phyloP scores from a whole-genome alignment of 1,284 basidiomycete genomes.

The Rugosomyces carneus region DNA sequence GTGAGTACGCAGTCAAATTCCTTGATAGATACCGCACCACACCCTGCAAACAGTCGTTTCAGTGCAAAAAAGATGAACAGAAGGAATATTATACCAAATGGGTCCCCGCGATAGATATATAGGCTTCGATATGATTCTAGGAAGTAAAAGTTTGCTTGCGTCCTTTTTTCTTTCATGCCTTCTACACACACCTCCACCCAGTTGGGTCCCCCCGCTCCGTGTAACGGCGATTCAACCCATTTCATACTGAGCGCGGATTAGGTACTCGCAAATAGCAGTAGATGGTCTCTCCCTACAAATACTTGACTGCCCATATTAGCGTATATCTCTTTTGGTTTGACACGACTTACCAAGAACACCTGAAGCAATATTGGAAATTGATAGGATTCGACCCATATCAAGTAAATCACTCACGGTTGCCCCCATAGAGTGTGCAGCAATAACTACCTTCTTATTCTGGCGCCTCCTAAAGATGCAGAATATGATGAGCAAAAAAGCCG shows the following conservation, averaged over 20 bases:
- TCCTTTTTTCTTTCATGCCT: background rate
- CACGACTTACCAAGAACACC: slow-evolving; percentile 17
- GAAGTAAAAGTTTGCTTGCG: background rate
- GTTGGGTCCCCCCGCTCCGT: slow-evolving; percentile 79
- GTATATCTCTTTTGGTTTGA: background rate
- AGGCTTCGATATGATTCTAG: slow-evolving; percentile 75
- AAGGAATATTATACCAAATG: slow-evolving; percentile 55
- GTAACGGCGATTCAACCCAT: slow-evolving; percentile 89
- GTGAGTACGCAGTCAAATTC: slow-evolving; percentile 1
- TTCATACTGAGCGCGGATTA: slow-evolving; percentile 61
- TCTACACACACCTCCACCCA: slow-evolving; percentile 80
- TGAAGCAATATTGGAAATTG: slow-evolving; percentile 1
- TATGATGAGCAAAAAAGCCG: slow-evolving; percentile 2
- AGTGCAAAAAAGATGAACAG: background rate
- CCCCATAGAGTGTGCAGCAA: slow-evolving; percentile 90
- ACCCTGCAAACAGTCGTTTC: slow-evolving; percentile 37
- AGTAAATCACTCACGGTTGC: slow-evolving; percentile 49
- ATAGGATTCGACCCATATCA: background rate
- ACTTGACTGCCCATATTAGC: slow-evolving; percentile 32
- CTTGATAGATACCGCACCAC: slow-evolving; percentile 44
- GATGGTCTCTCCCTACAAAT: slow-evolving; percentile 42
- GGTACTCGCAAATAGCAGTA: background rate
- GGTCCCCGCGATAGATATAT: slow-evolving; percentile 84
- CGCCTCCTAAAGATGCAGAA: slow-evolving; percentile 42
- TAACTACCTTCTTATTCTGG: slow-evolving; percentile 77